Conservation (phyloP, 306 rosid species). For the Betula pendula region DNA sequence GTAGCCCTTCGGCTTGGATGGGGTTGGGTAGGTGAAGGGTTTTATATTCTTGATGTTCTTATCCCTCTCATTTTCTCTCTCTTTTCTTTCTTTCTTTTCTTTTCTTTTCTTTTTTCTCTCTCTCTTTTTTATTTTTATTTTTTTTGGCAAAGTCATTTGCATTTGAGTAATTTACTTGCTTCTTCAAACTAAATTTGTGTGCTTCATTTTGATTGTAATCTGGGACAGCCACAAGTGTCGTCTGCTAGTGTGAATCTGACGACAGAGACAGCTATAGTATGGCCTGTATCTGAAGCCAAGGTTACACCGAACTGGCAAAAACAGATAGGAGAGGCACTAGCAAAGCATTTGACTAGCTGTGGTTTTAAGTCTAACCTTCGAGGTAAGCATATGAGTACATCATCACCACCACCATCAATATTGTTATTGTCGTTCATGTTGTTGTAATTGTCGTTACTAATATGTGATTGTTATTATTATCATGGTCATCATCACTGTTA, state of each 20-base stretch:
- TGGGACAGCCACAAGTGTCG: conserved; percentile 77
- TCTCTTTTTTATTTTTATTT: background rate
- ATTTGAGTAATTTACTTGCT: background rate
- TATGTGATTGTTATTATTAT: background rate
- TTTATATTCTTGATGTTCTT: background rate
- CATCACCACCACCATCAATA: background rate
- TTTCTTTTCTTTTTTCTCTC: background rate
- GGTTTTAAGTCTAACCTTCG: conserved; percentile 75
- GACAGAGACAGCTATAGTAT: conserved; percentile 71
- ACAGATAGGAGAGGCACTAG: conserved; percentile 78
- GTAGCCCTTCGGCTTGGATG: background rate
- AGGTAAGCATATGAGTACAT: conserved; percentile 49
- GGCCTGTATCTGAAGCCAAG: conserved; percentile 64
- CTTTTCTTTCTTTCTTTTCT: background rate
- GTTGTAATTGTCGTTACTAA: background rate
- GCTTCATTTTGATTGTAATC: conserved; percentile 26
- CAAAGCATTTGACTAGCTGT: conserved; percentile 74
- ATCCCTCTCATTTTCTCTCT: background rate
- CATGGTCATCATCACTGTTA: background rate
- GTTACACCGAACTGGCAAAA: conserved; percentile 51
- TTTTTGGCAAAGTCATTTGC: background rate
- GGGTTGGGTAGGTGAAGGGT: background rate
- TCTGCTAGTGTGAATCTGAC: conserved; percentile 83
- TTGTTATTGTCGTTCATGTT: background rate
- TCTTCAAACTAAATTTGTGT: conserved; percentile 21